Evolutionary conservation across 768 basidiomycete species (phyloP).

Genomic region (Lanmaoa rubissima): DNA sequence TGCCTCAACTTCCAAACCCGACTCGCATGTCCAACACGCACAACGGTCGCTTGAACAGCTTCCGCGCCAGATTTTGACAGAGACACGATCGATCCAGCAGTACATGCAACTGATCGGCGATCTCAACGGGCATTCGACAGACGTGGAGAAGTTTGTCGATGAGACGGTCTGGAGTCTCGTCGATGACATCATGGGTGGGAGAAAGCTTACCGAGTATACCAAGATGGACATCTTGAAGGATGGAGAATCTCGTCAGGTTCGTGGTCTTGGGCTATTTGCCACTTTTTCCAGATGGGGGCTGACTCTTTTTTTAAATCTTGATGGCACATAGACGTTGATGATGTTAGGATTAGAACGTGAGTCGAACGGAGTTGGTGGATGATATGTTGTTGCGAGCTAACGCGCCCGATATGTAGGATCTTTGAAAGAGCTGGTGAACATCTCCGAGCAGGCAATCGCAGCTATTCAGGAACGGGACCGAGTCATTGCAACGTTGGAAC

Average conservation of each 20-base stretch:
- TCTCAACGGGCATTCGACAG: constrained; percentile 6
- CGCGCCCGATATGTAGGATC: constrained; percentile 25
- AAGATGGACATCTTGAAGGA: constrained; percentile 45
- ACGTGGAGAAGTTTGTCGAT: constrained; percentile 4
- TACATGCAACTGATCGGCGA: constrained; percentile 38
- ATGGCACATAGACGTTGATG: constrained; percentile 36
- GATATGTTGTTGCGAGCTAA: neutral
- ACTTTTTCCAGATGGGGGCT: neutral
- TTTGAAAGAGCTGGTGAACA: constrained; percentile 30
- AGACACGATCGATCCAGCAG: constrained; percentile 39
- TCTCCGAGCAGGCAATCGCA: constrained; percentile 34
- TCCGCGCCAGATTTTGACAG: constrained; percentile 37
- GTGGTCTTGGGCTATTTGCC: neutral
- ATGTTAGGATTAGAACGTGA: constrained; percentile 47
- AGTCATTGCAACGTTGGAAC: constrained; percentile 9
- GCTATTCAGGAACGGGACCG: constrained; percentile 33
- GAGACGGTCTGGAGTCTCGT: constrained; percentile 35
- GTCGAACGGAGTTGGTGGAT: constrained; percentile 8
- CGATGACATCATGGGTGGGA: constrained; percentile 39
- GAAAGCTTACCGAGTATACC: constrained; percentile 30
- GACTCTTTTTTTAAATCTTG: neutral
- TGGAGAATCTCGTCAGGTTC: constrained; percentile 41
- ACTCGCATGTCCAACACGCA: constrained; percentile 13
- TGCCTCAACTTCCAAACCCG: constrained; percentile 5
- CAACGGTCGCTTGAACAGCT: constrained; percentile 38